These are phyloP conservation scores for Tylopilus sp. DNA, from an alignment of 1,284 basidiomycete species.

Conservation along the genomic window DNA sequence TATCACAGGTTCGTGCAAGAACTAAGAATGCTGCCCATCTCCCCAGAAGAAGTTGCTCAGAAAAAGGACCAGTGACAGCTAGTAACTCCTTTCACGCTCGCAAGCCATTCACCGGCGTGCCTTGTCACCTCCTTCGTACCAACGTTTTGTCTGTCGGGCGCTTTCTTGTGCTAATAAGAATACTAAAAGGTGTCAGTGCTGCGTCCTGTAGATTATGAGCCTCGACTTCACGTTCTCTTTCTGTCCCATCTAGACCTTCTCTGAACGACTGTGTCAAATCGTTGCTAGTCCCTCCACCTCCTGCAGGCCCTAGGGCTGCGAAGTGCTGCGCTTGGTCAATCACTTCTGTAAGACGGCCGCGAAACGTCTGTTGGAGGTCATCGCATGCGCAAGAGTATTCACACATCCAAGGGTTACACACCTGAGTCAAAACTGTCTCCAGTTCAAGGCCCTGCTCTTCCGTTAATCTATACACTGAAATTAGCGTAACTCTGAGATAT, in stretches of 20 bases:
- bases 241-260: slow-evolving; percentile 84
- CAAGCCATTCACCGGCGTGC: slow-evolving; percentile 39
- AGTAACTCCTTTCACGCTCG: background rate
- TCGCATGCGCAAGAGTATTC: background rate
- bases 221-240: slow-evolving; percentile 69
- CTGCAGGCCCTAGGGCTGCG: slow-evolving; percentile 63
- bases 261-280: slow-evolving; percentile 72
- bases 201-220: background rate
- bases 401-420: slow-evolving; percentile 28
- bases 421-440: slow-evolving; percentile 66
- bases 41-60: slow-evolving; percentile 19
- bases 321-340: slow-evolving; percentile 91
- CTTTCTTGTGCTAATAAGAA: slow-evolving; percentile 83
- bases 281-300: slow-evolving; percentile 49
- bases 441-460: slow-evolving; percentile 68
- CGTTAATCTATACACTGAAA: slow-evolving; percentile 48
- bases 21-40: slow-evolving; percentile 36
- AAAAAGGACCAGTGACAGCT: slow-evolving; percentile 27
- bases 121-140: slow-evolving; percentile 75
- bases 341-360: slow-evolving; percentile 71
- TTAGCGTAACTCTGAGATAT: slow-evolving; percentile 1
- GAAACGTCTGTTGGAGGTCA: slow-evolving; percentile 60
- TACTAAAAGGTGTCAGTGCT: slow-evolving; percentile 45
- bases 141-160: slow-evolving; percentile 68
- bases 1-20: slow-evolving; percentile 52